A percentile compares a stretch with the other conserved stretches of the same genome.
These are phyloP conservation scores for Hypoxylon lienhwacheense DNA, from an alignment of 495 filamentous ascomycete genomes.

Conservation along the genomic window DNA sequence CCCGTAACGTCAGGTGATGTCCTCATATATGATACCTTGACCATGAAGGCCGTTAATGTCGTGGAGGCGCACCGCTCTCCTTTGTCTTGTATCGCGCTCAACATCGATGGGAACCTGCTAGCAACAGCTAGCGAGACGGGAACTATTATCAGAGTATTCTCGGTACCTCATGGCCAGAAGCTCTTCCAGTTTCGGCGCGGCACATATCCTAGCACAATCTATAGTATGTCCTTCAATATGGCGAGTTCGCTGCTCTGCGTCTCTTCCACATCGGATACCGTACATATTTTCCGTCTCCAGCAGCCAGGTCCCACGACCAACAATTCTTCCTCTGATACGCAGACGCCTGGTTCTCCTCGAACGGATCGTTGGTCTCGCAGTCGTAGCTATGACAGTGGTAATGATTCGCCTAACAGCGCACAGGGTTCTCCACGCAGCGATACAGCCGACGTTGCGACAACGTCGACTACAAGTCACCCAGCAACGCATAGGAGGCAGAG, in stretches of 20 bases:
- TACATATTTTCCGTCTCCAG: slow-evolving; percentile 88
- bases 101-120: slow-evolving; percentile 88
- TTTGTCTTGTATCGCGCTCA: slow-evolving; percentile 83
- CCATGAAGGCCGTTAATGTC: slow-evolving; percentile 87
- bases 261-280: slow-evolving; percentile 92
- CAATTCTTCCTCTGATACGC: slow-evolving; percentile 32
- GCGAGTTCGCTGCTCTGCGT: slow-evolving; percentile 91
- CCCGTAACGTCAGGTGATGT: slow-evolving; percentile 90
- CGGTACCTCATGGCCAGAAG: slow-evolving; percentile 83
- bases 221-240: slow-evolving; percentile 99
- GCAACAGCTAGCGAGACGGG: slow-evolving; percentile 97
- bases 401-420: slow-evolving; percentile 49
- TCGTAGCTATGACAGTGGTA: slow-evolving; percentile 51
- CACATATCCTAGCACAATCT: slow-evolving; percentile 90
- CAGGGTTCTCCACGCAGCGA: slow-evolving; percentile 51
- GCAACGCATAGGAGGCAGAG: slow-evolving; percentile 51
- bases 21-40: slow-evolving; percentile 83
- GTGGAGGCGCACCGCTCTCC: slow-evolving; percentile 94
- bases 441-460: slow-evolving; percentile 39
- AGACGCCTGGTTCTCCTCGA: slow-evolving; percentile 42
- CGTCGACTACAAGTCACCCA: slow-evolving; percentile 49
- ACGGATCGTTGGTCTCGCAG: slow-evolving; percentile 52
- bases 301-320: slow-evolving; percentile 35
- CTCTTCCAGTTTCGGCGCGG: slow-evolving; percentile 94
- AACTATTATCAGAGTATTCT: slow-evolving; percentile 94